Evolutionary conservation across 768 basidiomycete species (phyloP), one percentile per base, ranked within the genome.

Genomic region (Lactifluus rugatus): DNA sequence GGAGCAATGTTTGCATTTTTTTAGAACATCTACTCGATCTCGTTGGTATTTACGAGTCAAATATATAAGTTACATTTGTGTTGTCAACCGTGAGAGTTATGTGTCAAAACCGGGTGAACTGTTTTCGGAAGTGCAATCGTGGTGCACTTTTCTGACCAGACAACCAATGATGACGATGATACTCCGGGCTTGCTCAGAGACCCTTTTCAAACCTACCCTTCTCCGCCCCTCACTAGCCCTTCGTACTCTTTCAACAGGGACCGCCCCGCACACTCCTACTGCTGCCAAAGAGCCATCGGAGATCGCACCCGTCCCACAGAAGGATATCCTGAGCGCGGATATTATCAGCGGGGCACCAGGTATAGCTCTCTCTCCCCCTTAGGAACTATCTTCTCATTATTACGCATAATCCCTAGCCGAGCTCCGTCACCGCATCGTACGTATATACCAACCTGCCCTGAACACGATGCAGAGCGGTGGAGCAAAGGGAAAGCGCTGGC

Each of bases 381-480:
- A 10, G 21, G 31, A 36, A 23, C 36, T 25, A 25, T 21, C 8
- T 65, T 46, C 14, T 37, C 51, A 21, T 25, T 21, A 13, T 44
- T 11, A 26, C 48, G 61, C 42, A 3, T 50, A 3, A 39, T 10
- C 13, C 25, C 21, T 28, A 95, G 93, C 72, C 61, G 86, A 96
- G 71, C 81, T 97, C 59, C 86, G 82, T 58, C 84, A 92, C 67
- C 89, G 95, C 50, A 75, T 81, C 19, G 93, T 96, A 44, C 84
- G 94, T 49, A 91, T 99, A 68, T 99, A 84, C 74, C 87, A 93
- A 69, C 91, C 94, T 2, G 85, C 93, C 5, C 85, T 89, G 57
- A 92, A 91, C 65, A 94, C 94, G 3, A 97, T 95, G 83, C 93
- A 97, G 72, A 93, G 91, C 54, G 95, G 91, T 49, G 79, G 84